Percentiles rank a stretch among this genome's conserved stretches.
Evolutionary conservation across 1,284 basidiomycete species (phyloP).

Genomic region (Apiotrichum gamsii): DNA sequence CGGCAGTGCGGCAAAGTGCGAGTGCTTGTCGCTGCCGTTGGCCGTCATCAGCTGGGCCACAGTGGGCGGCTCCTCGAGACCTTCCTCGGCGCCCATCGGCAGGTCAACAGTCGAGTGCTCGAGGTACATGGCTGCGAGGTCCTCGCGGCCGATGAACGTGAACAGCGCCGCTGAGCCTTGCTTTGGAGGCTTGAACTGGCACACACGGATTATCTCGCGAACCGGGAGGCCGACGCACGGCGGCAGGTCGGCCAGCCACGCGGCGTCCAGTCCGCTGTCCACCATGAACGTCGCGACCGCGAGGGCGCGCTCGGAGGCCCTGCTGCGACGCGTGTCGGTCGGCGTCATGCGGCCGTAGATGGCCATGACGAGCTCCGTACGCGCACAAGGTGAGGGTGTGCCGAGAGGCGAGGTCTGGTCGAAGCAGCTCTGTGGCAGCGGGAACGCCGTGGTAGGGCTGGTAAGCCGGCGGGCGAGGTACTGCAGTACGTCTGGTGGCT

Average conservation of each 20-base stretch:
- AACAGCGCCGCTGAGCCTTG: constrained; percentile 69
- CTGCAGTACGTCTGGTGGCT: constrained; percentile 46
- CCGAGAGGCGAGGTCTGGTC: constrained; percentile 52
- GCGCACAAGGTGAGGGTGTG: constrained; percentile 15
- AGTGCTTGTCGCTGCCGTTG: constrained; percentile 10
- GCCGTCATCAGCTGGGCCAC: constrained; percentile 17
- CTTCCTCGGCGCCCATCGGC: constrained; percentile 13
- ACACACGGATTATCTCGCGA: constrained; percentile 71
- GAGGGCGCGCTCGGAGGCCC: constrained; percentile 49
- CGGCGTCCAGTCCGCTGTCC: constrained; percentile 50
- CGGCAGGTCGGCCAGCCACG: constrained; percentile 54
- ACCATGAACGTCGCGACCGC: constrained; percentile 61
- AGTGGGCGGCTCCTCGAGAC: constrained; percentile 13
- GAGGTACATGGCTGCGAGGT: constrained; percentile 52
- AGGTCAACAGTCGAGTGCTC: constrained; percentile 14
- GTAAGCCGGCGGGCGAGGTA: constrained; percentile 35
- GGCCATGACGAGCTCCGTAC: constrained; percentile 19
- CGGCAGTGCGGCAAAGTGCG: constrained; percentile 34
- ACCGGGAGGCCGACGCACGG: constrained; percentile 72
- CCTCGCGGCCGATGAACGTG: constrained; percentile 67
- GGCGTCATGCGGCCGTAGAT: constrained; percentile 37
- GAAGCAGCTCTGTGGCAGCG: constrained; percentile 26
- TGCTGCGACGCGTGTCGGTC: constrained; percentile 20
- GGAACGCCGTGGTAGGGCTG: constrained; percentile 23
- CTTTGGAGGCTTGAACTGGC: constrained; percentile 67